Base-by-base conservation (phyloP, 306 rosid genomes). In the Gillenia trifoliata region DNA sequence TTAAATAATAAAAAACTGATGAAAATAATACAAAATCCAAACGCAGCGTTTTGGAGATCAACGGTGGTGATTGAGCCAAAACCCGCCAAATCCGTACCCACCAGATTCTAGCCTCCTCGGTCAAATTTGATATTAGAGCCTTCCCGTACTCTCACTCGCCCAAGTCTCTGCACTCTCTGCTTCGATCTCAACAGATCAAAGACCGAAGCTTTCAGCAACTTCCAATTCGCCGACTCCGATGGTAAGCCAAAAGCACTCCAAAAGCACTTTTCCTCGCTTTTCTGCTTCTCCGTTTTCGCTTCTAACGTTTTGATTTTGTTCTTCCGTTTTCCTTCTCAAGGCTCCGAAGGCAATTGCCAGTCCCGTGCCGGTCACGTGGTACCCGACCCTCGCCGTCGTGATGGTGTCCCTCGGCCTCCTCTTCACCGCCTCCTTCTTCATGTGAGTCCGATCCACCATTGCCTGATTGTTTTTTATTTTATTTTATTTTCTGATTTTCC, bases 351-450 rank as follows among this genome's bases (percentile, higher is more conserved):
- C 99, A 54, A 88, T 95, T 75, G 20, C 91, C 72, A 90, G 99
- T 85, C 99, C 99, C 6, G 88, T 95, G 22, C 86, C 98, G 12
- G 96, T 83, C 73, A 81, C 93, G 20, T 83, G 88, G 90, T 95
- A 90, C 84, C 99, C 98, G 3, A 86, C 92, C n/a, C 89, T 95
- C 28, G 88, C 98, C 81, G 85, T 86, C 29, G 34, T 87, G 56
- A 89, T 86, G 74, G 89, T 95, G 75, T 81, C 91, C 61, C 71
- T 95, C 77, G 98, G 99, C 26, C 99, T 95, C 82, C 19, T 92
- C 67, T 49, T 95, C 71, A 89, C 99, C 36, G 97, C 99, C 28
- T 90, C 93, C 34, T 95, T 95, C 92, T 90, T 95, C 89, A 90
- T 95, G 99, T 92, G 71, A 83, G 96, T 83, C 78, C 72, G 75